Evolutionary conservation across 2,329 filamentous ascomycete species (phyloP).

Genomic region (Knufia fluminis): DNA sequence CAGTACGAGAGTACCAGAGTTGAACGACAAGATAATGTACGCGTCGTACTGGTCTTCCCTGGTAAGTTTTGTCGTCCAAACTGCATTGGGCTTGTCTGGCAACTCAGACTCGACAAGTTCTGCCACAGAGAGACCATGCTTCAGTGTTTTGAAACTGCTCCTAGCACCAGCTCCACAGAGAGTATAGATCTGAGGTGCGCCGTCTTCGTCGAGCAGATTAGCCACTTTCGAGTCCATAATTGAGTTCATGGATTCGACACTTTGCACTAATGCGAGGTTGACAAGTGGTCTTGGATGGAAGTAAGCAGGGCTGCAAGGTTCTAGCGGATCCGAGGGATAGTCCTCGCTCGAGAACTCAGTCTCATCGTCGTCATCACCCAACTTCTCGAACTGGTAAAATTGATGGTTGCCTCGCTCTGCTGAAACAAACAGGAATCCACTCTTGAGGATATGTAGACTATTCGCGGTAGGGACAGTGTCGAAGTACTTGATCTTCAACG

Average conservation of each 20-base stretch:
- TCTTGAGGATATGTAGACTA: slow-evolving; percentile 85
- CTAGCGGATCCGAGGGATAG: slow-evolving; percentile 65
- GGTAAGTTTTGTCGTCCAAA: slow-evolving; percentile 90
- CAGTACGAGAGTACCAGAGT: slow-evolving; percentile 79
- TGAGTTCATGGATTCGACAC: slow-evolving; percentile 80
- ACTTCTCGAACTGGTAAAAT: slow-evolving; percentile 94
- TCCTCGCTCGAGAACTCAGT: slow-evolving; percentile 74
- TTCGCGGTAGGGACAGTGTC: slow-evolving; percentile 87
- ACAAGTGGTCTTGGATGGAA: slow-evolving; percentile 72
- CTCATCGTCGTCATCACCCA: slow-evolving; percentile 91
- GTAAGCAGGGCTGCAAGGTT: slow-evolving; percentile 67
- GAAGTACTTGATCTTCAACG: slow-evolving; percentile 92
- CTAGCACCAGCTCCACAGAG: slow-evolving; percentile 80
- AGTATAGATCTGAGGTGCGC: slow-evolving; percentile 92
- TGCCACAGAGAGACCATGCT: slow-evolving; percentile 85
- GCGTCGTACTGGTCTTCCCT: slow-evolving; percentile 77
- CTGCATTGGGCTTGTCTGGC: slow-evolving; percentile 76
- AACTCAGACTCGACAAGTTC: slow-evolving; percentile 93
- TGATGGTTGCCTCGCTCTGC: slow-evolving; percentile 88
- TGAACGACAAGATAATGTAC: slow-evolving; percentile 91
- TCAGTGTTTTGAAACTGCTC: slow-evolving; percentile 83
- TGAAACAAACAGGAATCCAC: slow-evolving; percentile 86
- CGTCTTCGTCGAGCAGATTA: slow-evolving; percentile 73
- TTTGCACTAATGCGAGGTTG: slow-evolving; percentile 77
- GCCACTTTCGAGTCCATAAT: slow-evolving; percentile 84